Evolutionary conservation across 176 grass and related monocot species (phyloP).

Genomic region (Oryza rufipogon): DNA sequence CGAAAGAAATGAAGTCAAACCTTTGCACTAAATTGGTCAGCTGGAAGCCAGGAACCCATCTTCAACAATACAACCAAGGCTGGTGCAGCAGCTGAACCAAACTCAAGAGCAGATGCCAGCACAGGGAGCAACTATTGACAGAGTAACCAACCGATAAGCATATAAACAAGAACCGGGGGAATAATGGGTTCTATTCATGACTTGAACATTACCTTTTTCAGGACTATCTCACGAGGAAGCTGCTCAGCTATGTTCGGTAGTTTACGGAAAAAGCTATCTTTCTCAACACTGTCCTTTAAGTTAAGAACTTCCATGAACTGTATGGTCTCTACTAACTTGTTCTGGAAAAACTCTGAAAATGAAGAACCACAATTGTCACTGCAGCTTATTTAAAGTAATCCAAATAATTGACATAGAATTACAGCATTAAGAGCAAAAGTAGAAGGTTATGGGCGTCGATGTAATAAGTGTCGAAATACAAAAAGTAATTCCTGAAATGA

Average conservation of each 20-base stretch:
- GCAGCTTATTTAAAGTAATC: neutral
- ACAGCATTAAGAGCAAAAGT: neutral
- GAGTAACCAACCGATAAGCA: conserved; percentile 34
- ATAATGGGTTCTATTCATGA: conserved; percentile 19
- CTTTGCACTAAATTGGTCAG: conserved; percentile 89
- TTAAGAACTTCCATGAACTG: conserved; percentile 99
- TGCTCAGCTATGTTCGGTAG: conserved; percentile 95
- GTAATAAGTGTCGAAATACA: conserved; percentile 29
- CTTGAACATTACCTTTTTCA: conserved; percentile 83
- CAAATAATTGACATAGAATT: conserved; percentile 7
- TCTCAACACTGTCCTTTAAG: conserved; percentile 97
- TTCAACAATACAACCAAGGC: conserved; percentile 95
- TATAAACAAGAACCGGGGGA: neutral
- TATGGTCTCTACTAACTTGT: conserved; percentile 97
- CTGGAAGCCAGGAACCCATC: conserved; percentile 93
- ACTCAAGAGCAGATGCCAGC: conserved; percentile 87
- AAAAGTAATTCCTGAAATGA: conserved; percentile 9
- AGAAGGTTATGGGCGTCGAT: conserved; percentile 2
- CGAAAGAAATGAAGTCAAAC: conserved; percentile 46
- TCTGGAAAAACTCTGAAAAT: conserved; percentile 96
- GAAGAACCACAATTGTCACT: conserved; percentile 37
- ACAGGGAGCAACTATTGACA: conserved; percentile 84
- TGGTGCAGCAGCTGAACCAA: conserved; percentile 96
- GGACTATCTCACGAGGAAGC: conserved; percentile 92
- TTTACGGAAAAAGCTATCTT: conserved; percentile 97